These are phyloP conservation scores for Hirsutella thompsonii DNA, from an alignment of 2,329 filamentous ascomycete genomes.

Conservation along the genomic window DNA sequence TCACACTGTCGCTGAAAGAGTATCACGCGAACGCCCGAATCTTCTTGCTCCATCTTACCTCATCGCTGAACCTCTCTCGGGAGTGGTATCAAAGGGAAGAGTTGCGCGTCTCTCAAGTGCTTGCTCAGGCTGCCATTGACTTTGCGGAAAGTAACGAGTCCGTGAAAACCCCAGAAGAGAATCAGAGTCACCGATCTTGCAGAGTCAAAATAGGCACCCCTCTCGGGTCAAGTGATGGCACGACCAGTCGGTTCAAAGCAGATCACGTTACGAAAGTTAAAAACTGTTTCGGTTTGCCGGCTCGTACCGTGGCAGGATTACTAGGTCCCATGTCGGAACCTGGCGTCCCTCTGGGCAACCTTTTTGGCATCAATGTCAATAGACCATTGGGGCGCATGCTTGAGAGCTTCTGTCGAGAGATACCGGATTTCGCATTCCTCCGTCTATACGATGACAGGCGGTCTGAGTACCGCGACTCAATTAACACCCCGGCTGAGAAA, in stretches of 20 bases:
- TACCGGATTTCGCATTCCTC: conserved; percentile 80
- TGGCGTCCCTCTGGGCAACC: conserved; percentile 62
- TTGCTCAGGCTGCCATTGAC: conserved; percentile 60
- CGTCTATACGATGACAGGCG: conserved; percentile 44
- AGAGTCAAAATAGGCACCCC: conserved; percentile 45
- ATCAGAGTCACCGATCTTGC: conserved; percentile 52
- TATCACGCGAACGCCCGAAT: conserved; percentile 65
- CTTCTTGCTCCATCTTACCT: conserved; percentile 56
- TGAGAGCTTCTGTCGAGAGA: conserved; percentile 74
- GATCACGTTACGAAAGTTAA: conserved; percentile 71
- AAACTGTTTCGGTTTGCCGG: conserved; percentile 62
- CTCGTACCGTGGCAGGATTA: conserved; percentile 62
- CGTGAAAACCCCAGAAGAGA: conserved; percentile 40
- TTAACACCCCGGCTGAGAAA: conserved; percentile 39
- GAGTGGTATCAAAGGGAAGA: conserved; percentile 58
- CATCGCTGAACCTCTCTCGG: conserved; percentile 56
- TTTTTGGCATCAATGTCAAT: conserved; percentile 87
- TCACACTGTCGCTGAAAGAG: conserved; percentile 64
- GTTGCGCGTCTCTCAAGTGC: conserved; percentile 56
- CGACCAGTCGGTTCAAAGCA: conserved; percentile 64
- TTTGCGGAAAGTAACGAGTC: conserved; percentile 15
- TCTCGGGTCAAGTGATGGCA: conserved; percentile 46
- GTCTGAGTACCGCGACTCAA: conserved; percentile 32
- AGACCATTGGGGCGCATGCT: conserved; percentile 77
- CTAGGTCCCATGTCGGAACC: conserved; percentile 72